Evolutionary conservation across 148 eudicot genomes (phyloP).

Genomic region (Fagopyrum homotropicum): DNA sequence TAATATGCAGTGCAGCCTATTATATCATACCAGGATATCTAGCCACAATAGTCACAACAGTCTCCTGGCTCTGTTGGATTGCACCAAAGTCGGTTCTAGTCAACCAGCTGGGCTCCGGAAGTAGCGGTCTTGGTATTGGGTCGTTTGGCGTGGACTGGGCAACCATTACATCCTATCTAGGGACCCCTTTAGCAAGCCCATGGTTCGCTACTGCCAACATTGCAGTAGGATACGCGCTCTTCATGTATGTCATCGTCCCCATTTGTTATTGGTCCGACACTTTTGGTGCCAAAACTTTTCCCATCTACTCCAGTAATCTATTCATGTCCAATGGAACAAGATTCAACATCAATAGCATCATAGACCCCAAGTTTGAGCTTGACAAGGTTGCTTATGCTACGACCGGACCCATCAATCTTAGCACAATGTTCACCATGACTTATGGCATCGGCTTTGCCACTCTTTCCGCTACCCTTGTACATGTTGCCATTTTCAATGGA

Average conservation of each 20-base stretch:
- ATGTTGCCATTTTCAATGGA: conserved; percentile 58
- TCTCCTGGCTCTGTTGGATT: conserved; percentile 93
- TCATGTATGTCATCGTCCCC: conserved; percentile 65
- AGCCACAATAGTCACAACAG: conserved; percentile 50
- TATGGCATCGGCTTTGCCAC: conserved; percentile 70
- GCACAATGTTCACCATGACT: conserved; percentile 58
- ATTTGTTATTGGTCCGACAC: conserved; percentile 51
- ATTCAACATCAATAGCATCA: conserved; percentile 57
- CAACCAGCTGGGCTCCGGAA: conserved; percentile 84
- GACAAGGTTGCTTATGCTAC: conserved; percentile 41
- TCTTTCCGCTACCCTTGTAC: conserved; percentile 58
- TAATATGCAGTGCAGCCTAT: conserved; percentile 62
- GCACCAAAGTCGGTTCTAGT: conserved; percentile 51
- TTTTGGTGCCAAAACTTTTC: conserved; percentile 68
- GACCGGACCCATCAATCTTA: conserved; percentile 45
- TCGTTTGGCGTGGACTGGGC: conserved; percentile 83
- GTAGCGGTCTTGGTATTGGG: conserved; percentile 67
- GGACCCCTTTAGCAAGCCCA: conserved; percentile 92
- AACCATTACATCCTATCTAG: conserved; percentile 66
- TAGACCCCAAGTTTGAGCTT: conserved; percentile 44
- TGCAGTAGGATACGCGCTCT: conserved; percentile 53
- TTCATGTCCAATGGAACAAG: conserved; percentile 49
- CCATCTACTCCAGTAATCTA: conserved; percentile 62
- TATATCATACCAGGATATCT: conserved; percentile 68
- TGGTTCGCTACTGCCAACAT: conserved; percentile 94